Base-by-base conservation (phyloP, 2,329 filamentous ascomycete species). In the Setomelanomma holmii region DNA sequence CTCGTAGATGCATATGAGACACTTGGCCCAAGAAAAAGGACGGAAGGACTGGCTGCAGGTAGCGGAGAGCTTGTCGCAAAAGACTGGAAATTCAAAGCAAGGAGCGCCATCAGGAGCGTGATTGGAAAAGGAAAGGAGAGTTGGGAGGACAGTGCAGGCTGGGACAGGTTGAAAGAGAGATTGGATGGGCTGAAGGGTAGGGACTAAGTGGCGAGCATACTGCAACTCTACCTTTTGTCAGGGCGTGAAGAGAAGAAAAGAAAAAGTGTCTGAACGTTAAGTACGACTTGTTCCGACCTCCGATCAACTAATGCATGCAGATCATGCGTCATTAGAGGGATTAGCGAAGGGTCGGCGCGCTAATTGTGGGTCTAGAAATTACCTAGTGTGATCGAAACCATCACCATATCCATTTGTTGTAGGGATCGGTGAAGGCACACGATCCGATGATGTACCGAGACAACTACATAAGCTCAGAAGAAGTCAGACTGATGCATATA, bases 41-140 rank as follows among this genome's bases (percentile, higher is more conserved):
- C 81, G 5, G 84, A 85, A 53, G 83, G 83, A 1, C 64, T 82
- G 51, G 76, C 66, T 0, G 78, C 72, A 1, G 76, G 76, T 0
- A 78, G 75, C 21, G 79, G 81, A 0, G 85, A 87, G 56, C 68
- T 85, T 23, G 86, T 97, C 2, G 91, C 90, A 2, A 84, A 83
- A 52, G 88, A 87, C 66, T 99, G 95, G 95, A 89, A 85, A 73
- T 90, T 90, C 58, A 98, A 96, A 82, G 90, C 91, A 0, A 82
- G 91, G 64, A 96, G 86, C 72, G 93, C 93, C 10, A 82, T 96
- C 2, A 82, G 92, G 47, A 91, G 90, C 45, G 88, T 98, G 5
- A 83, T 96, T 81, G 89, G 91, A 0, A 89, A 89, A 69, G 93
- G 85, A 0, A 93, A 86, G 77, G 89, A 91, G 66, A 83, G 75